phyloP scores from a whole-genome alignment of 2,329 filamentous ascomycete genomes.

The Calonectria hongkongensis region DNA sequence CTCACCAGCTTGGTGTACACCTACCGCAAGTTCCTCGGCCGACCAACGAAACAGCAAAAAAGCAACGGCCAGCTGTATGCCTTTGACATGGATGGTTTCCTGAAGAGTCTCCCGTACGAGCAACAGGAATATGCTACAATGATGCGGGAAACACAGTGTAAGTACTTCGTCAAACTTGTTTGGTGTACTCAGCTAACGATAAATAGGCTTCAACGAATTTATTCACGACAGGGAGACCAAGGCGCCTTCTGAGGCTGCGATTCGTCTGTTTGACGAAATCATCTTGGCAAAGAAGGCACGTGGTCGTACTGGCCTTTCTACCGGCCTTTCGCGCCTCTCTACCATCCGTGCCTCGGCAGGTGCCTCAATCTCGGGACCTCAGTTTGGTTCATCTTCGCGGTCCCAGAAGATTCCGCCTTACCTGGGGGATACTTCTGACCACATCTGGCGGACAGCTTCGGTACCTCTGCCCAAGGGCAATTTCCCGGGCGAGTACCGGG shows the following conservation, averaged over 20 bases:
- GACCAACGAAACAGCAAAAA: slow-evolving; percentile 77
- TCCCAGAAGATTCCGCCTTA: slow-evolving; percentile 73
- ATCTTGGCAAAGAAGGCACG: slow-evolving; percentile 85
- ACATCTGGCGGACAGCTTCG: slow-evolving; percentile 84
- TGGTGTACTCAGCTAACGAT: slow-evolving; percentile 33
- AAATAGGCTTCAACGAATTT: slow-evolving; percentile 82
- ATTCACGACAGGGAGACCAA: slow-evolving; percentile 86
- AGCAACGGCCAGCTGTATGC: slow-evolving; percentile 75
- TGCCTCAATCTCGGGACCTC: slow-evolving; percentile 64
- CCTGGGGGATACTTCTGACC: slow-evolving; percentile 83
- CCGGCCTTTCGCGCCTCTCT: slow-evolving; percentile 77
- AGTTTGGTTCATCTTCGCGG: slow-evolving; percentile 60
- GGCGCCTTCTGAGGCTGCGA: slow-evolving; percentile 75
- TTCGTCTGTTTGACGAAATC: slow-evolving; percentile 89
- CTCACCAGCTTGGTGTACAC: slow-evolving; percentile 80
- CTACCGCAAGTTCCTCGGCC: slow-evolving; percentile 78
- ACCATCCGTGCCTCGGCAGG: slow-evolving; percentile 75
- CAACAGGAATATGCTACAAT: slow-evolving; percentile 79
- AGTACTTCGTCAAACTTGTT: slow-evolving; percentile 45
- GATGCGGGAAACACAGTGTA: slow-evolving; percentile 81
- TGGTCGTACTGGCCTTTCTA: slow-evolving; percentile 79
- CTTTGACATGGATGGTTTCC: slow-evolving; percentile 80
- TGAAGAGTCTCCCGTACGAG: slow-evolving; percentile 78
- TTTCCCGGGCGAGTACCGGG: slow-evolving; percentile 78
- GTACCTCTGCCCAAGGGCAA: slow-evolving; percentile 77